Evolutionary conservation across 441 rosid genomes (phyloP).

Genomic region (Daphne laureola): DNA sequence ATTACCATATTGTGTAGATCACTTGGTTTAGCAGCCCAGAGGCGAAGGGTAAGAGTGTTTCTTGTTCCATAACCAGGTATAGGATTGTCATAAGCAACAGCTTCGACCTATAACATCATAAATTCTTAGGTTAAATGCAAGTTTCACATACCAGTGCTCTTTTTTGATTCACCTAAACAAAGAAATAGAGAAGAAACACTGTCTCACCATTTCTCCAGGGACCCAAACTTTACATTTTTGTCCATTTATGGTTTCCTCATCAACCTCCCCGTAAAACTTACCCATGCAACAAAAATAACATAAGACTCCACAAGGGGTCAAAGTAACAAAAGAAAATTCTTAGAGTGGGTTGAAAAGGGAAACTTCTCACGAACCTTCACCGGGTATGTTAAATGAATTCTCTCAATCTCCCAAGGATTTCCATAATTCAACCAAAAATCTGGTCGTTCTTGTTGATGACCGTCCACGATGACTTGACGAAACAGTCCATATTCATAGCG

Average conservation of each 20-base stretch:
- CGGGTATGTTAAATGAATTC: conserved; percentile 41
- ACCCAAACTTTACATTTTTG: conserved; percentile 36
- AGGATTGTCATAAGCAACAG: conserved; percentile 55
- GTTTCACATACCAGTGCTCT: neutral
- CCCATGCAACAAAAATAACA: conserved; percentile 16
- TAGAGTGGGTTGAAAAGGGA: conserved; percentile 7
- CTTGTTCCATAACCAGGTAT: conserved; percentile 54
- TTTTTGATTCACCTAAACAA: neutral
- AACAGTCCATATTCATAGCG: conserved; percentile 55
- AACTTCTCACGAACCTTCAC: conserved; percentile 40
- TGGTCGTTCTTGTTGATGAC: conserved; percentile 48
- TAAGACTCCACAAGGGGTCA: conserved; percentile 9
- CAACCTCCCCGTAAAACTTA: conserved; percentile 45
- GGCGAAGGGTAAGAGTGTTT: conserved; percentile 47
- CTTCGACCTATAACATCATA: conserved; percentile 37
- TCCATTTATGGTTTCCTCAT: conserved; percentile 30
- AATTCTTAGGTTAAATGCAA: conserved; percentile 6
- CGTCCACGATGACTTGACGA: conserved; percentile 48
- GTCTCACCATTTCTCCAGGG: conserved; percentile 39
- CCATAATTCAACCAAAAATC: conserved; percentile 56
- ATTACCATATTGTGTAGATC: conserved; percentile 41
- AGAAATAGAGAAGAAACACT: conserved; percentile 6
- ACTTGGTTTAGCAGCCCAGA: conserved; percentile 59
- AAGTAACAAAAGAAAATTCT: conserved; percentile 1
- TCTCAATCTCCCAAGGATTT: conserved; percentile 62